Evolutionary conservation across 108 stramenopile species (phyloP).

Genomic region (Stephanodiscus minutulus): DNA sequence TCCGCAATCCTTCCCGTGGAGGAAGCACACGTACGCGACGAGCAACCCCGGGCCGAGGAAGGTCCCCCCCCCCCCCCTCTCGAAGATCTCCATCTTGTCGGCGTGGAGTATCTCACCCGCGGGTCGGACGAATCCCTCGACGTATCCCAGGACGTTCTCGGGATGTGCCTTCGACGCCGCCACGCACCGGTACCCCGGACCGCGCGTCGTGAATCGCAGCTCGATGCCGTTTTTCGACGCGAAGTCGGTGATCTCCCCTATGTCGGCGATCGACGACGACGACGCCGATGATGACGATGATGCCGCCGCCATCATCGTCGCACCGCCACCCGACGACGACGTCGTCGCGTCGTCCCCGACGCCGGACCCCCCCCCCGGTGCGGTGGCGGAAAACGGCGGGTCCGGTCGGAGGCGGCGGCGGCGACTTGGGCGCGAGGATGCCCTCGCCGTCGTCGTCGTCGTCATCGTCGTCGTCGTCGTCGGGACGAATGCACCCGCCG

Average conservation of each 20-base stretch:
- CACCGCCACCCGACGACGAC: no score
- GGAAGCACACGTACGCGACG: constrained; percentile 65
- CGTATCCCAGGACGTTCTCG: constrained; percentile 69
- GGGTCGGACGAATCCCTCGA: constrained; percentile 81
- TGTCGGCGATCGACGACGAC: constrained; percentile 19
- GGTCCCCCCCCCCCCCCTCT: constrained; percentile 57
- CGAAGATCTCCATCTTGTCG: constrained; percentile 86
- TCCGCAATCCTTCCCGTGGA: constrained; percentile 62
- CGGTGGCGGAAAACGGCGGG: no score
- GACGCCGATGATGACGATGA: no score
- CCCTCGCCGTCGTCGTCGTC: no score
- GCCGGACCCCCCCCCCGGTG: no score
- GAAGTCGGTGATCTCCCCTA: constrained; percentile 46
- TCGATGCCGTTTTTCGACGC: constrained; percentile 49
- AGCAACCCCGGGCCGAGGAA: constrained; percentile 69
- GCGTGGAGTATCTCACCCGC: constrained; percentile 68
- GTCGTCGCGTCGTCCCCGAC: no score
- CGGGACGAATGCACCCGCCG: no score
- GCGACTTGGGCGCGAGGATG: no score
- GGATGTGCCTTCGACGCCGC: constrained; percentile 57
- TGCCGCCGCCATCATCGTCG: no score
- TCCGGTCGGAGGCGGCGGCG: no score
- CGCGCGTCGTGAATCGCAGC: constrained; percentile 64
- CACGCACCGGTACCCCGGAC: constrained; percentile 78
- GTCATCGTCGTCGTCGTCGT: no score